A percentile compares a stretch with the other conserved stretches of the same genome.
Evolutionary conservation across 345 rosid genomes (phyloP).

Genomic region (Mangifera indica): DNA sequence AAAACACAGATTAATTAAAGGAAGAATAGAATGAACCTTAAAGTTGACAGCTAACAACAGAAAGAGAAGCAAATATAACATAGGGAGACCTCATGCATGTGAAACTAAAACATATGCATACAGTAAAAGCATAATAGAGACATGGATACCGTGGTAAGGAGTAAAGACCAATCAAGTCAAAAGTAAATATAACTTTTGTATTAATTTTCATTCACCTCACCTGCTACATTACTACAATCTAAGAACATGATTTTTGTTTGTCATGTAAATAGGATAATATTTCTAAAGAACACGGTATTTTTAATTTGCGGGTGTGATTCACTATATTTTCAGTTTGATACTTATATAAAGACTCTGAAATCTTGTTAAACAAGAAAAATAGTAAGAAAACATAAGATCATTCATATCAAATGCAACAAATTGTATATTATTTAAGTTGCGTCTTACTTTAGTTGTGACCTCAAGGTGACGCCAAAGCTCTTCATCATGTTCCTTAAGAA

Average conservation of each 20-base stretch:
- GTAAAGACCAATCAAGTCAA: not conserved
- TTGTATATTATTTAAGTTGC: not conserved
- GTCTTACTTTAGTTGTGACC: slow-evolving; percentile 84
- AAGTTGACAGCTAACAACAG: not conserved
- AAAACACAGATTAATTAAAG: not conserved
- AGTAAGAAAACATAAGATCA: not conserved
- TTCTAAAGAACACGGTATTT: not conserved
- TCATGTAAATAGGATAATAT: not conserved
- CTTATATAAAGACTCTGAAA: not conserved
- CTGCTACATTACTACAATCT: no score
- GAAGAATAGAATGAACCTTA: not conserved
- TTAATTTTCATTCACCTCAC: no score
- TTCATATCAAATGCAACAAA: not conserved
- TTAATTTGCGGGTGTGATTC: not conserved
- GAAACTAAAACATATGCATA: not conserved
- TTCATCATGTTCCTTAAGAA: slow-evolving; percentile 90
- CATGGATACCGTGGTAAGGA: not conserved
- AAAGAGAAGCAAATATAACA: no score
- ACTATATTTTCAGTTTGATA: not conserved
- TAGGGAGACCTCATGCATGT: not conserved
- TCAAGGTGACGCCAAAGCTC: slow-evolving; percentile 99
- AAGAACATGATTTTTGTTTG: not conserved
- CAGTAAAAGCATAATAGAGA: not conserved
- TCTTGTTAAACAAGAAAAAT: not conserved
- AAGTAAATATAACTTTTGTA: not conserved